Evolutionary conservation across 2,329 filamentous ascomycete genomes (phyloP).

Genomic region (Microdochium paspali): DNA sequence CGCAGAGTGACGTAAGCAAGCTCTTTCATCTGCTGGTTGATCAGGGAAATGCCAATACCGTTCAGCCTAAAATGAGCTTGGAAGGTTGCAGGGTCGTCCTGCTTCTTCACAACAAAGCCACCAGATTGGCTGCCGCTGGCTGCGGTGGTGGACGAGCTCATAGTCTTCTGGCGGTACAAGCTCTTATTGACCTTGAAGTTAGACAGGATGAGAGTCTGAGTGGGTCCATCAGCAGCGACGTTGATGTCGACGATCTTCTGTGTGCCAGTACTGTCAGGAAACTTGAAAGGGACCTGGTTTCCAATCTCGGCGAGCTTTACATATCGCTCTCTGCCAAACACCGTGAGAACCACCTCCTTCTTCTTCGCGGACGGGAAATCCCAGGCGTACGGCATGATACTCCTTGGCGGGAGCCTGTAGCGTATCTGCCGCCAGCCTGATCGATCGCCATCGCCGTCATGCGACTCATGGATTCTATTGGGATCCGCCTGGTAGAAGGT

Average conservation of each 20-base stretch:
- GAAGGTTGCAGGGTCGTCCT: conserved; percentile 82
- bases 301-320: conserved; percentile 95
- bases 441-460: conserved; percentile 68
- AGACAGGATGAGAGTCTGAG: conserved; percentile 85
- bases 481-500: conserved; percentile 94
- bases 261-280: conserved; percentile 56
- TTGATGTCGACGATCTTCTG: conserved; percentile 94
- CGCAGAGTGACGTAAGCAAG: conserved; percentile 88
- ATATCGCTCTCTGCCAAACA: conserved; percentile 73
- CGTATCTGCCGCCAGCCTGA: conserved; percentile 88
- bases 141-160: conserved; percentile 34
- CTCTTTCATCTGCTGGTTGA: conserved; percentile 87
- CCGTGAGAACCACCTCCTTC: conserved; percentile 80
- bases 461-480: conserved; percentile 62
- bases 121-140: conserved; percentile 40
- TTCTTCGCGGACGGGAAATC: conserved; percentile 97
- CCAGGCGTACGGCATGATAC: conserved; percentile 99
- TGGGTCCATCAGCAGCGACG: conserved; percentile 89
- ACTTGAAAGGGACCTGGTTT: conserved; percentile 89
- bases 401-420: conserved; percentile 84
- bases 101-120: conserved; percentile 89
- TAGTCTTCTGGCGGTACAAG: conserved; percentile 61
- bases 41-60: conserved; percentile 83
- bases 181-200: conserved; percentile 93
- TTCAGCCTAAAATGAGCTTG: conserved; percentile 80